Base-by-base conservation (phyloP, 768 basidiomycete species). In the Lactarius deliciosus region DNA sequence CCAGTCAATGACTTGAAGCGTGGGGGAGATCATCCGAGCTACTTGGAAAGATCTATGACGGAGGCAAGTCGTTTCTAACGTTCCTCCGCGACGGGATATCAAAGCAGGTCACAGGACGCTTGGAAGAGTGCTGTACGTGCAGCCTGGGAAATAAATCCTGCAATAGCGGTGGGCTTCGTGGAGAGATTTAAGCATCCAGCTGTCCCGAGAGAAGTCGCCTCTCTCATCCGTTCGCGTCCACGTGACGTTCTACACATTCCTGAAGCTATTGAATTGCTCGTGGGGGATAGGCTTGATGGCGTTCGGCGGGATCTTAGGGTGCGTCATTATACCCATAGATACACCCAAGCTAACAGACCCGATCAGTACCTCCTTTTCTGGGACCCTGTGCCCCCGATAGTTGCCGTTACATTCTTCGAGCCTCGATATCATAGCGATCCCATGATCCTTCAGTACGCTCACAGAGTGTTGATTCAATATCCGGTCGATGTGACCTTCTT, bases 401-500 rank as follows among this genome's bases (percentile, higher is more conserved):
- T 89, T 22, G 92, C 92, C 22, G 84, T 85, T 70, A 88, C 89
- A 0, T 91, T 90, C 74, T 97, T 98, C 75, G 92, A 95, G 75
- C 87, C 85, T 34, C 86, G 87, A 62, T 96, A 89, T 76, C 83
- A 87, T 69, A 92, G 86, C 72, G 89, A 98, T 73, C 90, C 96
- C 0, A 76, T 92, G 41, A 77, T 97, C 41, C 79, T 98, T 25
- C 97, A 99, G 87, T 98, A 98, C 74, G 96, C 96, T 0, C 94
- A 98, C 77, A 85, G 96, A 53, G 95, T 96, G 1, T 79, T 99
- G 53, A 94, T 94, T 74, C 92, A 96, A 75, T 95, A 98, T 74
- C 92, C 95, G 0, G 93, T 98, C 11, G 89, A 93, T 16, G 74
- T 98, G 60, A 96, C 96, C 0, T 99, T 99, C 83, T 99, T 98